Percentiles rank a stretch among this genome's conserved stretches.
Evolutionary conservation across 805 yeast genomes (phyloP).

Genomic region (Diddensiella santjacobensis): DNA sequence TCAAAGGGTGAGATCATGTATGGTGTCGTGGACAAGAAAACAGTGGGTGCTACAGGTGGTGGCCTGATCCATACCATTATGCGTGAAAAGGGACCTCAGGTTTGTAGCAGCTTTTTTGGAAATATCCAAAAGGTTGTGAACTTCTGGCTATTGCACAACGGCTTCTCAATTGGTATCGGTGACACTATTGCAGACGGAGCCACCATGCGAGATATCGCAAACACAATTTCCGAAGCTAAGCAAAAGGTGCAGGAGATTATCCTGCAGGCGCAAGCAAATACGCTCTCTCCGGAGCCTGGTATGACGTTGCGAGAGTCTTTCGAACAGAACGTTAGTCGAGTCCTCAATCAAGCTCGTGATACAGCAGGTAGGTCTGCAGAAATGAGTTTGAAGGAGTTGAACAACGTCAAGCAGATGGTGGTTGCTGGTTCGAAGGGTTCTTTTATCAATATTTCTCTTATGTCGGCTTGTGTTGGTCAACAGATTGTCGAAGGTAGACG

Average conservation of each 20-base stretch:
- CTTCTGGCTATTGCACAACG: slow-evolving; percentile 93
- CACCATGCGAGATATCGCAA: slow-evolving; percentile 91
- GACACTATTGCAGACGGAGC: slow-evolving; percentile 98
- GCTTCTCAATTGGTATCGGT: slow-evolving; percentile 99
- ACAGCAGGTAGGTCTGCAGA: slow-evolving; percentile 99
- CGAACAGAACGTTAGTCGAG: slow-evolving; percentile 94
- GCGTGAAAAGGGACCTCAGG: slow-evolving; percentile 93
- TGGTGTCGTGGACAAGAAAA: slow-evolving; percentile 97
- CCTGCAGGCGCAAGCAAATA: slow-evolving; percentile 83
- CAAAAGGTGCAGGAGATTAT: slow-evolving; percentile 92
- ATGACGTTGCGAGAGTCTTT: slow-evolving; percentile 98
- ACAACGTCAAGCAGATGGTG: slow-evolving; percentile 98
- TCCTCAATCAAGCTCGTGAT: slow-evolving; percentile 96
- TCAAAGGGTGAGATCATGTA: slow-evolving; percentile 94
- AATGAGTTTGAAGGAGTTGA: slow-evolving; percentile 86
- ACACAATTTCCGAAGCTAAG: slow-evolving; percentile 90
- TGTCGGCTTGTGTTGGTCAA: slow-evolving; percentile 99
- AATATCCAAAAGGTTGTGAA: slow-evolving; percentile 93
- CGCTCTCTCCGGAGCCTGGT: slow-evolving; percentile 95
- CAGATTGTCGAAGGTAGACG: slow-evolving; percentile 99
- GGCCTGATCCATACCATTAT: slow-evolving; percentile 96
- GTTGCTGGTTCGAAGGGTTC: slow-evolving; percentile 99
- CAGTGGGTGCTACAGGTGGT: slow-evolving; percentile 98
- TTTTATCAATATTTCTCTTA: slow-evolving; percentile 95
- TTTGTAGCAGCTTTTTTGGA: slow-evolving; percentile 87